Conservation (phyloP, 2,329 filamentous ascomycete species). For the Exserohilum rostratum region DNA sequence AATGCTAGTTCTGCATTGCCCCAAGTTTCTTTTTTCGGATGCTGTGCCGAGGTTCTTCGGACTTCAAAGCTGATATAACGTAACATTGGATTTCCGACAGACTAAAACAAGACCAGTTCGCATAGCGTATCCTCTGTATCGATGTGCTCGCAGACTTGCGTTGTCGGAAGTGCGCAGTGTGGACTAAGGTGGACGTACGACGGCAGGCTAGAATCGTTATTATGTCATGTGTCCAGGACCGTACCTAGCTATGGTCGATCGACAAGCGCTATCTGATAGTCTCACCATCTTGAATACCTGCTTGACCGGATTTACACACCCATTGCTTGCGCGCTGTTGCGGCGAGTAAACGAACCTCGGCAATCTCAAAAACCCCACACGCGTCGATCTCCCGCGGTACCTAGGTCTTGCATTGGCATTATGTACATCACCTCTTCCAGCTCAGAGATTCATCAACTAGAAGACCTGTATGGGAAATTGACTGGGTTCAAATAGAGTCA, state of each 20-base stretch:
- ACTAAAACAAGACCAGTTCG: no score
- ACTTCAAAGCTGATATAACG: no score
- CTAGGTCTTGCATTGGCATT: background rate
- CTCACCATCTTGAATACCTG: background rate
- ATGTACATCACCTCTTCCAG: background rate
- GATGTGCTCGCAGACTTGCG: no score
- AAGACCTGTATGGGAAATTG: no score
- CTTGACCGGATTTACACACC: background rate
- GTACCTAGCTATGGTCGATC: background rate
- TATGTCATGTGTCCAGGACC: background rate
- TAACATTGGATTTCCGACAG: no score
- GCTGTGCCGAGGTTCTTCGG: no score
- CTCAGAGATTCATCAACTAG: background rate
- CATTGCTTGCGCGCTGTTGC: background rate
- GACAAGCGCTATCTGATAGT: no score
- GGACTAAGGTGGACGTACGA: background rate
- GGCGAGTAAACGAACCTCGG: background rate
- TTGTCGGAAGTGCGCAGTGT: background rate
- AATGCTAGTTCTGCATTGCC: background rate
- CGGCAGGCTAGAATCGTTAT: background rate
- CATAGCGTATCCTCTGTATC: no score
- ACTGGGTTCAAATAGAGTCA: background rate
- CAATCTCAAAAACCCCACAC: background rate
- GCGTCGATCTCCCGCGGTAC: background rate
- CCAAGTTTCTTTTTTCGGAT: background rate